Evolutionary conservation across 345 rosid species (phyloP).

Genomic region (Acer yangbiense): DNA sequence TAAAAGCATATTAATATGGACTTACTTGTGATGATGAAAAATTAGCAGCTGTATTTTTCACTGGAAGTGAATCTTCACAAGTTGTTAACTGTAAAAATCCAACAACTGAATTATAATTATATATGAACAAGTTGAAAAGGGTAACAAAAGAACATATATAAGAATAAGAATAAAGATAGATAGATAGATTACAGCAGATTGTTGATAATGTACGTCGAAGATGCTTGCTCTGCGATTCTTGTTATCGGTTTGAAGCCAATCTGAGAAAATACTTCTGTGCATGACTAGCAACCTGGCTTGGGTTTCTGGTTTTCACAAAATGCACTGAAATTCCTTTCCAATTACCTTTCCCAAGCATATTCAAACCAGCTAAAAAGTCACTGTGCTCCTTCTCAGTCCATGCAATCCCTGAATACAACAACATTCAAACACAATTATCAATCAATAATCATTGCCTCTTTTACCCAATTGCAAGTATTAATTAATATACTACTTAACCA

Average conservation of each 20-base stretch:
- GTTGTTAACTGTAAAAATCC: conserved; percentile 14
- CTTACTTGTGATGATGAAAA: conserved; percentile 12
- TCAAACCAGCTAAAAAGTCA: no score
- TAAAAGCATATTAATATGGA: not conserved
- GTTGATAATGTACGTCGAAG: conserved; percentile 45
- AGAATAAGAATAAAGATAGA: not conserved
- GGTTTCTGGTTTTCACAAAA: conserved; percentile 36
- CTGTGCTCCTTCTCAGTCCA: no score
- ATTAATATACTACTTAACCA: no score
- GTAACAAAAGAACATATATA: not conserved
- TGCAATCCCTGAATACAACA: no score
- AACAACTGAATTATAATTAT: not conserved
- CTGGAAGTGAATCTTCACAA: not conserved
- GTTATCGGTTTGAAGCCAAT: conserved; percentile 29
- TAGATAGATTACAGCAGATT: conserved; percentile 19
- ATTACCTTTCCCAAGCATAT: no score
- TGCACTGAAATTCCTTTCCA: no score
- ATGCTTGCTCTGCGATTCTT: conserved; percentile 61
- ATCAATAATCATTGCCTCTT: no score
- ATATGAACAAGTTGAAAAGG: no score
- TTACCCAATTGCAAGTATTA: no score
- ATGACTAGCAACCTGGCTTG: conserved; percentile 76
- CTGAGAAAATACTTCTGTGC: conserved; percentile 71
- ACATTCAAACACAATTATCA: no score
- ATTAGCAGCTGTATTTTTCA: not conserved